Evolutionary conservation across 2,329 filamentous ascomycete species (phyloP), one percentile per base, ranked within the genome.

Genomic region (Colletotrichum musicola): DNA sequence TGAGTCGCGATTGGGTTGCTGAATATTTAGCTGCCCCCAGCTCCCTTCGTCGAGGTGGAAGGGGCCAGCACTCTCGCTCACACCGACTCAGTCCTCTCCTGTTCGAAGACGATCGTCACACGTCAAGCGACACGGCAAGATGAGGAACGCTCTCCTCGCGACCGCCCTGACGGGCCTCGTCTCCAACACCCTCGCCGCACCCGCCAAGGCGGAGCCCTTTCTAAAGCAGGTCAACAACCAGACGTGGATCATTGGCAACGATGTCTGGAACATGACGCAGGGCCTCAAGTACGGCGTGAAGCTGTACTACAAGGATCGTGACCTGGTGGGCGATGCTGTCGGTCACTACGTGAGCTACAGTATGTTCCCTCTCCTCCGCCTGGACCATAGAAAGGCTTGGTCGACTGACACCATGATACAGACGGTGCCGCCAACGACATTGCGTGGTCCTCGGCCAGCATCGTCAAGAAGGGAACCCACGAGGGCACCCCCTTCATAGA

Each of bases 401-500:
- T 9, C 27, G 12, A 47, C 35, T 46, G 5, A 53, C 44, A 60
- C 44, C 12, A 35, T 10, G 30, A 9, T 38, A 46, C 16, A 85
- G 83, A 85, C 64, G 84, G 83, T 27, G 83, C 82, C 7, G 79
- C 77, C 22, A 81, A 79, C 40, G 79, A 86, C 68, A 75, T 86
- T 6, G 80, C 77, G 38, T 86, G 83, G 81, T 84, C 82, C 1
- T 82, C 81, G 1, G 84, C 83, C 2, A 75, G 75, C 0, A 81
- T 87, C 35, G 77, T 78, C 46, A 77, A 80, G 1, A 55, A 68
- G 38, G 75, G 74, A 47, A 68, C 59, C 1, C 62, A 75, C 61
- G 74, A 81, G 10, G 81, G 78, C 3, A 73, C 70, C 16, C 76
- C 83, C 54, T 85, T 80, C 74, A 80, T 86, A 69, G 84, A 87